phyloP scores from a whole-genome alignment of 1,139 yeast genomes.

The Candida freyschussii region DNA sequence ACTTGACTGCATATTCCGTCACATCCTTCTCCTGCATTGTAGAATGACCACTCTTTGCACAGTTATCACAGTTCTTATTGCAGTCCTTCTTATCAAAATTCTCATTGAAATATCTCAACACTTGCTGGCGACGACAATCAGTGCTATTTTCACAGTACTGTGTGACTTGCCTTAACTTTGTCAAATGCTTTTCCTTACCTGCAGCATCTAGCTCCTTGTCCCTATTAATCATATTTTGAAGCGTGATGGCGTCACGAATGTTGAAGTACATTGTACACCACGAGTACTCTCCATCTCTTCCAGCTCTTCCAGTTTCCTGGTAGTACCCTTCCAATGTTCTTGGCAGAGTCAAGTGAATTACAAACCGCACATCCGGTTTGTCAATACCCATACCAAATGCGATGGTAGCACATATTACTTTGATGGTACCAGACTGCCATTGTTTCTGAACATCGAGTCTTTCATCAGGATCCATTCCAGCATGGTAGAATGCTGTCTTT shows the following conservation, averaged over 20 bases:
- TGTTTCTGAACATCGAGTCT: slow-evolving; percentile 61
- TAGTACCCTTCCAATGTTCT: slow-evolving; percentile 91
- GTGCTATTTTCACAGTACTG: slow-evolving; percentile 89
- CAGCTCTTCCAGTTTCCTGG: slow-evolving; percentile 99
- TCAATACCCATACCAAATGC: slow-evolving; percentile 99
- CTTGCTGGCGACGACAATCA: slow-evolving; percentile 88
- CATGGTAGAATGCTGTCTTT: slow-evolving; percentile 77
- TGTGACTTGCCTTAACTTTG: slow-evolving; percentile 75
- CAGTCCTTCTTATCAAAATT: slow-evolving; percentile 65
- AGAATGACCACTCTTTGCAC: slow-evolving; percentile 47
- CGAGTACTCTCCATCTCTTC: slow-evolving; percentile 83
- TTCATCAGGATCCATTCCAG: slow-evolving; percentile 83
- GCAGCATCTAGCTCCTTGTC: slow-evolving; percentile 62
- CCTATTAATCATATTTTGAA: slow-evolving; percentile 72
- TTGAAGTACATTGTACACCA: slow-evolving; percentile 80
- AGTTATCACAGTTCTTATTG: slow-evolving; percentile 78
- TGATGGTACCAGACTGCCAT: slow-evolving; percentile 76
- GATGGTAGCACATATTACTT: slow-evolving; percentile 90
- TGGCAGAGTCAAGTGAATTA: slow-evolving; percentile 85
- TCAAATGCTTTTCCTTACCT: slow-evolving; percentile 73
- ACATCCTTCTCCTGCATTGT: slow-evolving; percentile 58
- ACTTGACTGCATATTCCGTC: slow-evolving; percentile 56
- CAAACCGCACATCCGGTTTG: slow-evolving; percentile 91
- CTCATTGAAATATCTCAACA: slow-evolving; percentile 86
- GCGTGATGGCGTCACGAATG: slow-evolving; percentile 67